A percentile compares a stretch with the other conserved stretches of the same genome.
Evolutionary conservation across 192 early-diverging fungal genomes (phyloP).

Genomic region (Coemansia aciculifera): DNA sequence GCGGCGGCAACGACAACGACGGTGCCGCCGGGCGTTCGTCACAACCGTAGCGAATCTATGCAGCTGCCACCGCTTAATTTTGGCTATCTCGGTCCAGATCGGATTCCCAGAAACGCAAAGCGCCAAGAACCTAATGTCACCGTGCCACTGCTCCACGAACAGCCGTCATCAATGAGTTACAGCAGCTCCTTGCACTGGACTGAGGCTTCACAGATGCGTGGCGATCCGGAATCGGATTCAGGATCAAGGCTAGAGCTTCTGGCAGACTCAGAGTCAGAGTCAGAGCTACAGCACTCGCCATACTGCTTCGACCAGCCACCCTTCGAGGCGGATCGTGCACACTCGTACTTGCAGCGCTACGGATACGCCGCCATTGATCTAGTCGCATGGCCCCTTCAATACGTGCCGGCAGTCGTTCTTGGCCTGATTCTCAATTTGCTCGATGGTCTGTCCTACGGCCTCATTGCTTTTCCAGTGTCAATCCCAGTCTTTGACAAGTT

Average conservation of each 20-base stretch:
- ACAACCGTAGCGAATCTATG: neutral
- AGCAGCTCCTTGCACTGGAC: constrained; percentile 9
- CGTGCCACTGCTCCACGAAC: neutral
- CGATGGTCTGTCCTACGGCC: constrained; percentile 87
- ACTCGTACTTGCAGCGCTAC: constrained; percentile 31
- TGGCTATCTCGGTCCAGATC: constrained; percentile 25
- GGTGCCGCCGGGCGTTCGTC: neutral
- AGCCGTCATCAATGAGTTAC: constrained; percentile 9
- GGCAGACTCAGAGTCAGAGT: neutral
- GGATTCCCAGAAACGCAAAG: constrained; percentile 48
- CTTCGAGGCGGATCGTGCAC: constrained; percentile 8
- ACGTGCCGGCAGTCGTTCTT: constrained; percentile 86
- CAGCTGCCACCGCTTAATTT: constrained; percentile 34
- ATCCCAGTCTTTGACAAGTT: constrained; percentile 67
- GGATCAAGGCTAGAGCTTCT: constrained; percentile 9
- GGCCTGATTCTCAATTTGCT: constrained; percentile 90
- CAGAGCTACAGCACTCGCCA: neutral
- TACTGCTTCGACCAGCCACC: neutral
- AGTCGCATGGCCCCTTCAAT: constrained; percentile 58
- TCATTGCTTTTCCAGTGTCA: constrained; percentile 89
- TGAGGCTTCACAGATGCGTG: neutral
- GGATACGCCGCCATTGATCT: constrained; percentile 21
- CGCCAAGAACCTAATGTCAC: constrained; percentile 4
- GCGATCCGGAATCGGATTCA: constrained; percentile 14
- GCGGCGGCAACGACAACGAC: neutral